Conservation (phyloP, 495 filamentous ascomycete genomes). For the Penicillium malachiteum region DNA sequence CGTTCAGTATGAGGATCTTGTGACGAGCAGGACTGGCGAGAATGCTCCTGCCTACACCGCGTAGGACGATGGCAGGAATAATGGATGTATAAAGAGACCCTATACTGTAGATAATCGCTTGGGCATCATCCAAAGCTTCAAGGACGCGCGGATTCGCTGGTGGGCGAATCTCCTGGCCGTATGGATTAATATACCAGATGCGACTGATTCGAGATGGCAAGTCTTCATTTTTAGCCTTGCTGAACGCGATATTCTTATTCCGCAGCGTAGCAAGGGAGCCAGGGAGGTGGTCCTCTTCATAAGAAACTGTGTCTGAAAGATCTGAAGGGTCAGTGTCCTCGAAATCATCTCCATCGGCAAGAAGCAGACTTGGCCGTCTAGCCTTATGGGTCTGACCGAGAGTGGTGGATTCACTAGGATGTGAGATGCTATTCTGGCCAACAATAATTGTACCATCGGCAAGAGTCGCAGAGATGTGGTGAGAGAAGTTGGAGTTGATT, state of each 20-base stretch:
- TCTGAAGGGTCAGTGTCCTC: slow-evolving; percentile 74
- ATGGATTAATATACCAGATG: slow-evolving; percentile 97
- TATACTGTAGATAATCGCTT: slow-evolving; percentile 82
- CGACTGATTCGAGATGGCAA: slow-evolving; percentile 74
- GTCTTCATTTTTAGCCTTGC: slow-evolving; percentile 68
- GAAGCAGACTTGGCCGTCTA: slow-evolving; percentile 37
- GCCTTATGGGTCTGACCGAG: slow-evolving; percentile 34
- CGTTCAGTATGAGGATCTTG: slow-evolving; percentile 86
- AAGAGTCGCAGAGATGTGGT: slow-evolving; percentile 86
- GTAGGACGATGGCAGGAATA: slow-evolving; percentile 59
- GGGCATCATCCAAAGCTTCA: slow-evolving; percentile 57
- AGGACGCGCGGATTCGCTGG: slow-evolving; percentile 77
- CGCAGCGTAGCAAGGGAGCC: slow-evolving; percentile 78
- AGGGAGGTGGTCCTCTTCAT: slow-evolving; percentile 85
- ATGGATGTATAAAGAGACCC: slow-evolving; percentile 84
- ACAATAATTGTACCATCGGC: slow-evolving; percentile 75
- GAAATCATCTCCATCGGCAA: slow-evolving; percentile 44
- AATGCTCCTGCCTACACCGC: slow-evolving; percentile 44
- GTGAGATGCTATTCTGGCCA: slow-evolving; percentile 90
- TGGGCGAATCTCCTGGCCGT: slow-evolving; percentile 85
- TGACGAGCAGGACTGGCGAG: slow-evolving; percentile 48
- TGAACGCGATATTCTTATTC: slow-evolving; percentile 74
- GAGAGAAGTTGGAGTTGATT: slow-evolving; percentile 89
- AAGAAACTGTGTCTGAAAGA: slow-evolving; percentile 31
- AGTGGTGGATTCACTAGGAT: slow-evolving; percentile 63